A percentile compares a stretch with the other conserved stretches of the same genome.
These are phyloP conservation scores for Periconia sp. DNA, from an alignment of 2,329 filamentous ascomycete species.

Conservation along the genomic window DNA sequence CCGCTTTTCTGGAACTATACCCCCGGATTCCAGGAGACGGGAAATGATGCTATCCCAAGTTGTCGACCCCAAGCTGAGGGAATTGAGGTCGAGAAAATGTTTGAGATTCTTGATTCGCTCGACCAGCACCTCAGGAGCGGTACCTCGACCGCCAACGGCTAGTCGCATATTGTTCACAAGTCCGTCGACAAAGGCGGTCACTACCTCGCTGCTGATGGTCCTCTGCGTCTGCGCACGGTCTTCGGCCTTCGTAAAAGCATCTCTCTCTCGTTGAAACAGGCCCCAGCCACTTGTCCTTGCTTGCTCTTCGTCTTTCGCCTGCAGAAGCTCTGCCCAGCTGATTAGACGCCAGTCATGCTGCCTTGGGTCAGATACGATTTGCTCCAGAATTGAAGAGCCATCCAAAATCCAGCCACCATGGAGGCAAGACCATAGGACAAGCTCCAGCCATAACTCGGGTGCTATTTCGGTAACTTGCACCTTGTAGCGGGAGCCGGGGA, in stretches of 20 bases:
- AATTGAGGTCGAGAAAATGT: constrained; percentile 43
- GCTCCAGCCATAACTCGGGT: constrained; percentile 58
- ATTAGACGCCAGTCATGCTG: constrained; percentile 37
- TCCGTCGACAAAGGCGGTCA: constrained; percentile 61
- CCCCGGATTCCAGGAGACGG: constrained; percentile 58
- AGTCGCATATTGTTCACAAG: constrained; percentile 54
- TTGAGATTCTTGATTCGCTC: constrained; percentile 44
- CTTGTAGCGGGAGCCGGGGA: constrained; percentile 51
- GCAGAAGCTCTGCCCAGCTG: constrained; percentile 52
- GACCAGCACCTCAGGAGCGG: constrained; percentile 40
- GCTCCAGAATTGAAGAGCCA: constrained; percentile 48
- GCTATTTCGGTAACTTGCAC: constrained; percentile 48
- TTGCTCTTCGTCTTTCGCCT: constrained; percentile 29
- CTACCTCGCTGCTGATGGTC: constrained; percentile 65
- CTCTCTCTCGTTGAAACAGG: constrained; percentile 26
- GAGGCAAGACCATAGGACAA: constrained; percentile 59
- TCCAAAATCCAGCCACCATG: constrained; percentile 55
- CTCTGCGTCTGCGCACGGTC: constrained; percentile 43
- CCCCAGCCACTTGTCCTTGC: constrained; percentile 25
- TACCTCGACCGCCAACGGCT: constrained; percentile 51
- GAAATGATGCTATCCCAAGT: constrained; percentile 55
- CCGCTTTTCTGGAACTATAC: constrained; percentile 52
- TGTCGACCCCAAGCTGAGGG: constrained; percentile 48
- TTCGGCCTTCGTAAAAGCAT: constrained; percentile 22
- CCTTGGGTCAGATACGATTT: constrained; percentile 27